Evolutionary conservation across 2,329 filamentous ascomycete genomes (phyloP).

Genomic region (Apiospora pterosperma): DNA sequence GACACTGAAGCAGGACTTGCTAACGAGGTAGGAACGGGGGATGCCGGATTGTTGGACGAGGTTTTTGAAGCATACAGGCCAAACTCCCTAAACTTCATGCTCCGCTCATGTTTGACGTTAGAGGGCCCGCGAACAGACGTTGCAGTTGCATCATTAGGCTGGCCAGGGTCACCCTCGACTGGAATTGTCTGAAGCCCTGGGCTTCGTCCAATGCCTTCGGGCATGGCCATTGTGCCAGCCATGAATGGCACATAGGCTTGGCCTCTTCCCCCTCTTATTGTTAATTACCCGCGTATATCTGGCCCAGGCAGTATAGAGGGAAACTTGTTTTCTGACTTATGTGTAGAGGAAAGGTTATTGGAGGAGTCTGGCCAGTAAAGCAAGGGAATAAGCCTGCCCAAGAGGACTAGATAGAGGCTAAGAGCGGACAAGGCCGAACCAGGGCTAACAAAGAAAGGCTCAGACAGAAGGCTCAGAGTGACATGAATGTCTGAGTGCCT

Average conservation of each 20-base stretch:
- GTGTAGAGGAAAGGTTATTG: neutral
- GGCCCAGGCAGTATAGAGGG: neutral
- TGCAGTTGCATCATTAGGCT: conserved; percentile 10
- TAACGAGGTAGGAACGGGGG: conserved; percentile 10
- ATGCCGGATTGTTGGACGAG: conserved; percentile 20
- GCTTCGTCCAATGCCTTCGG: neutral
- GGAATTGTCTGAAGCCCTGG: conserved; percentile 1
- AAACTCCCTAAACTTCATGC: conserved; percentile 22
- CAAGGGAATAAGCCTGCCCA: neutral
- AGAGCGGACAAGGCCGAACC: neutral
- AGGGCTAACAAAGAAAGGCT: neutral
- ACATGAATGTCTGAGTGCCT: neutral
- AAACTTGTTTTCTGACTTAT: neutral
- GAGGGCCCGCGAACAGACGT: conserved; percentile 15
- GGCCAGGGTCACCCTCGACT: conserved; percentile 6
- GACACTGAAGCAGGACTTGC: conserved; percentile 13
- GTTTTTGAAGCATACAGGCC: conserved; percentile 18
- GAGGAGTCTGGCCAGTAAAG: neutral
- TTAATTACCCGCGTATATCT: neutral
- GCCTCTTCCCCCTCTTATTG: neutral
- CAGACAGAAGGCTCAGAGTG: neutral
- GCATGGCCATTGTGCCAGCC: conserved; percentile 5
- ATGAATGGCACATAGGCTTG: neutral
- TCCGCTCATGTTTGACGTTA: conserved; percentile 23
- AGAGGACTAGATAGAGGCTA: neutral